phyloP scores from a whole-genome alignment of 495 filamentous ascomycete genomes.

The Aspergillus olivimuriae region DNA sequence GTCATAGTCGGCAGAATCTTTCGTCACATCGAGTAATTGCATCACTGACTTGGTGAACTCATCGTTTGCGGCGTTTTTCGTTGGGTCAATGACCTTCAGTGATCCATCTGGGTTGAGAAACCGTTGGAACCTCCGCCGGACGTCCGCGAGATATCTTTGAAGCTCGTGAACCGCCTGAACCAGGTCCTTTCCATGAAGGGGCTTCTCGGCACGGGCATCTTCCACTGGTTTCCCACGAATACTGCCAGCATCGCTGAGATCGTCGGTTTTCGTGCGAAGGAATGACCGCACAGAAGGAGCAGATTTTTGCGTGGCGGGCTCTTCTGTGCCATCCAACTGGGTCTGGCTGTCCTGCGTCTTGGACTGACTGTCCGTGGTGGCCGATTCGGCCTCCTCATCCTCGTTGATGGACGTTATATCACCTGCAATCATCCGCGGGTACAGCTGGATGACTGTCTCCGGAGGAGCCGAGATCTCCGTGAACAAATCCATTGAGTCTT shows the following conservation, averaged over 20 bases:
- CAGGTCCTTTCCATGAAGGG: conserved; percentile 72
- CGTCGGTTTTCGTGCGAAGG: conserved; percentile 30
- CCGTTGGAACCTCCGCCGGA: conserved; percentile 71
- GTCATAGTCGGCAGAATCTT: conserved; percentile 47
- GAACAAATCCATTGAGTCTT: conserved; percentile 86
- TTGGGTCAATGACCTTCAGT: conserved; percentile 52
- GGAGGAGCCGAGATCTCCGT: conserved; percentile 83
- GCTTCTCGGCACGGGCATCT: conserved; percentile 17
- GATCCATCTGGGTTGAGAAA: conserved; percentile 72
- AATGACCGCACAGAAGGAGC: conserved; percentile 58
- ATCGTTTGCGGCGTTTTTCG: conserved; percentile 45
- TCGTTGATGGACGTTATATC: conserved; percentile 57
- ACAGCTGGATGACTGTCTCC: conserved; percentile 79
- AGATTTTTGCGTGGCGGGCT: conserved; percentile 10
- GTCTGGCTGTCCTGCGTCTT: conserved; percentile 20
- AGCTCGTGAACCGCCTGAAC: conserved; percentile 73
- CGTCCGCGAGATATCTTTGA: conserved; percentile 77
- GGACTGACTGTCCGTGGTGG: conserved; percentile 12
- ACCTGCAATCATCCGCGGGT: conserved; percentile 77
- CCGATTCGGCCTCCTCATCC: conserved; percentile 42
- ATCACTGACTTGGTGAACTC: conserved; percentile 41
- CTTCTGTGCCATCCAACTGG: conserved; percentile 25
- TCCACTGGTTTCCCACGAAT: conserved; percentile 30
- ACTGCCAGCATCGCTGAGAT: conserved; percentile 41
- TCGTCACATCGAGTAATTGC: conserved; percentile 39